Conservation (phyloP, 1,284 basidiomycete species). For the Gomphus bonarii region DNA sequence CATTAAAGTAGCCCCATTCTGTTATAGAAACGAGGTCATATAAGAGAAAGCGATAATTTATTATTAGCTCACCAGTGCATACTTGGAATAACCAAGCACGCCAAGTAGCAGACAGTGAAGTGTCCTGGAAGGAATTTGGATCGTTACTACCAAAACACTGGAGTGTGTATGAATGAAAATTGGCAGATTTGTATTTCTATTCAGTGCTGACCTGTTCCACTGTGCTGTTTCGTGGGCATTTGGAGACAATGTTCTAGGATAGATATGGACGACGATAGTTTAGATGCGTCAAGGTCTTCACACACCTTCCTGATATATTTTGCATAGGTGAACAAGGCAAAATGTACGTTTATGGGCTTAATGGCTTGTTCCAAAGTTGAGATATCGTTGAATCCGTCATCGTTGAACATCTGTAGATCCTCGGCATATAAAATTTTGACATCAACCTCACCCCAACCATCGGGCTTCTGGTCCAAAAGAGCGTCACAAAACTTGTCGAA, state of each 20-base stretch:
- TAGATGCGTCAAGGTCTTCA: not conserved
- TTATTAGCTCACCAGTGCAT: slow-evolving; percentile 36
- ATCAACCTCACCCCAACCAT: slow-evolving; percentile 11
- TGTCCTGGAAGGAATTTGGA: slow-evolving; percentile 53
- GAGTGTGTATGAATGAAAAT: not conserved
- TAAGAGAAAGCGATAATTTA: not conserved
- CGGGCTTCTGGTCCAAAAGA: slow-evolving; percentile 21
- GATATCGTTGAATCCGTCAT: not conserved
- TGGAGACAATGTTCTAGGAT: slow-evolving; percentile 47
- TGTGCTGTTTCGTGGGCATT: slow-evolving; percentile 41
- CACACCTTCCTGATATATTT: slow-evolving; percentile 61
- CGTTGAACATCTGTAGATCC: not conserved
- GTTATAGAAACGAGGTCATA: slow-evolving; percentile 18
- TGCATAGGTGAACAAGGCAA: slow-evolving; percentile 66
- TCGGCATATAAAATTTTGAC: not conserved
- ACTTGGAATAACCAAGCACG: slow-evolving; percentile 87
- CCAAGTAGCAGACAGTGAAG: slow-evolving; percentile 63
- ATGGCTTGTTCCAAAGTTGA: not conserved
- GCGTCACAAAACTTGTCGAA: slow-evolving; percentile 70
- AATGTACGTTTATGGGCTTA: slow-evolving; percentile 25
- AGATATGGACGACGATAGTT: not conserved
- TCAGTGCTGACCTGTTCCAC: slow-evolving; percentile 46
- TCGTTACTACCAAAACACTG: slow-evolving; percentile 84
- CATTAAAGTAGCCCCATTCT: slow-evolving; percentile 88
- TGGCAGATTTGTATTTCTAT: not conserved